A percentile compares a stretch with the other conserved stretches of the same genome.
These are phyloP conservation scores for Linnemannia hyalina DNA, from an alignment of 192 early-diverging fungal genomes.

Conservation along the genomic window DNA sequence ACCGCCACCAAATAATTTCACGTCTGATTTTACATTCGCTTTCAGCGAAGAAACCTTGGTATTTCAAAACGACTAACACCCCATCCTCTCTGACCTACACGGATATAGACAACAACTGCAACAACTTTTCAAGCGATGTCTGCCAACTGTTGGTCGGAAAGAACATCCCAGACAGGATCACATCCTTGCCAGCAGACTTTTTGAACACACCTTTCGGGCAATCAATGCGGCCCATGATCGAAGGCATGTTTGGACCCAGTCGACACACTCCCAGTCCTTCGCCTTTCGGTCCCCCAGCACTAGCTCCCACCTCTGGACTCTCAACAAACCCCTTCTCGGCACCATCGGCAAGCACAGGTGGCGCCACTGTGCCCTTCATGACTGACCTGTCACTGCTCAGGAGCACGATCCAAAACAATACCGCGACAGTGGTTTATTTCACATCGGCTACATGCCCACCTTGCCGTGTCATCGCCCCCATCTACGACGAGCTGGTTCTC, in stretches of 20 bases:
- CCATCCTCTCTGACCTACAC: background rate
- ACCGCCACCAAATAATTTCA: background rate
- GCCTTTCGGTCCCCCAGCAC: background rate
- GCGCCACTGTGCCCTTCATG: conserved; percentile 51
- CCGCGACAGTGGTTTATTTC: conserved; percentile 75
- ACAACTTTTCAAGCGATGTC: conserved; percentile 80
- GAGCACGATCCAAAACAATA: conserved; percentile 58
- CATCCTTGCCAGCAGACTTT: conserved; percentile 76
- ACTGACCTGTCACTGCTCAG: conserved; percentile 59
- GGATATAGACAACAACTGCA: conserved; percentile 85
- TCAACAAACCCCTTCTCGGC: conserved; percentile 35
- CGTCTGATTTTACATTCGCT: too few species aligned
- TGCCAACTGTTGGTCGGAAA: conserved; percentile 86
- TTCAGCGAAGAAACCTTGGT: background rate
- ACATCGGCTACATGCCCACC: conserved; percentile 78
- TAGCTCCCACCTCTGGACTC: background rate
- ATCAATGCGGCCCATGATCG: conserved; percentile 74
- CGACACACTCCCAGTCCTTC: conserved; percentile 22
- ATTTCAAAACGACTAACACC: background rate
- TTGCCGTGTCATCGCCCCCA: conserved; percentile 76
- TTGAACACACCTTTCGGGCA: conserved; percentile 76
- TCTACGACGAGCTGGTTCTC: conserved; percentile 70
- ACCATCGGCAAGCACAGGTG: conserved; percentile 23
- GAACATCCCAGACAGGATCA: conserved; percentile 82
- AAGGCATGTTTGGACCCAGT: conserved; percentile 73